phyloP scores from a whole-genome alignment of 192 early-diverging fungal genomes.

The Coemansia reversa region DNA sequence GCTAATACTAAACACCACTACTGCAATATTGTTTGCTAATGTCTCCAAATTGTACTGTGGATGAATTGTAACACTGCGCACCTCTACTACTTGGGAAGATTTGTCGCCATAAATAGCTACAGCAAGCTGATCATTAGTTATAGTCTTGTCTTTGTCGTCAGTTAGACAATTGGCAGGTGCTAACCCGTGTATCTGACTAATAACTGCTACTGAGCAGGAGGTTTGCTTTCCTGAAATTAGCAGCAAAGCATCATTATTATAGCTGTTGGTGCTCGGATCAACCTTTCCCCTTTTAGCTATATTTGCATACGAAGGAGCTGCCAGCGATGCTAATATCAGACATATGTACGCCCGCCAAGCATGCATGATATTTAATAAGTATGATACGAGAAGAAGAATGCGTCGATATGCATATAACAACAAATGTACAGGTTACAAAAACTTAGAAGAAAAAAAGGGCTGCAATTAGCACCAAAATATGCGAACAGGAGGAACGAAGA shows the following conservation, averaged over 20 bases:
- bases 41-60: conserved; percentile 21
- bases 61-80: conserved; percentile 16
- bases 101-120: conserved; percentile 23
- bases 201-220: conserved; percentile 21
- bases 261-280: background rate
- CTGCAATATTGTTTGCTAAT: conserved; percentile 43
- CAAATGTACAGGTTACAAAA: background rate
- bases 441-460: background rate
- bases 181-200: conserved; percentile 21
- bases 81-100: conserved; percentile 4
- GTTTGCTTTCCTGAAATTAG: conserved; percentile 27
- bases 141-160: conserved; percentile 4
- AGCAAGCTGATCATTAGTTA: conserved; percentile 1
- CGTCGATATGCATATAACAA: no score
- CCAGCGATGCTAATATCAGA: conserved; percentile 1
- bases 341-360: conserved; percentile 12
- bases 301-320: background rate
- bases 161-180: conserved; percentile 32
- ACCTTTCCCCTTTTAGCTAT: background rate
- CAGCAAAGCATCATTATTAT: conserved; percentile 26
- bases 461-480: background rate
- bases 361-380: conserved; percentile 5
- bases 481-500: no score
- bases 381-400: no score
- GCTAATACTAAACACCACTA: conserved; percentile 18